Evolutionary conservation across 148 eudicot genomes (phyloP).

Genomic region (Tetragonia tetragonoides): DNA sequence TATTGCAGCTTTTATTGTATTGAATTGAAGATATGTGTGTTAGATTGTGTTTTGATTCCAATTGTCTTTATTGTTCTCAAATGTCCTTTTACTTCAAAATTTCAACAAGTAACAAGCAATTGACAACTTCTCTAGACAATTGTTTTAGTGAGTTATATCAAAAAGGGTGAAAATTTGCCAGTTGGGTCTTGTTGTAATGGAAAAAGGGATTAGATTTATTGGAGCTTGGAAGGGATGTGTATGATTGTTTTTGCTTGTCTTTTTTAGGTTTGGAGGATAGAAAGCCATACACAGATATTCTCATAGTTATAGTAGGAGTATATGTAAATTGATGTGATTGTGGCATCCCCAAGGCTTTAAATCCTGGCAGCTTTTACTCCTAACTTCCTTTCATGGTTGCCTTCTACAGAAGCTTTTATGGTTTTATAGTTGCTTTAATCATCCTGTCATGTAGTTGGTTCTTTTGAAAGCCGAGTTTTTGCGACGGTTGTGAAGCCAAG

Average conservation of each 20-base stretch:
- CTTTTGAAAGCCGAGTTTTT: not conserved
- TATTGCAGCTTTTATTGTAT: not conserved
- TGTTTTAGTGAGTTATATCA: not conserved
- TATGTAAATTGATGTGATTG: not conserved
- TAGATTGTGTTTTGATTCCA: not conserved
- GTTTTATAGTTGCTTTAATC: no score
- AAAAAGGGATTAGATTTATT: no score
- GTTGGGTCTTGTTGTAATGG: no score
- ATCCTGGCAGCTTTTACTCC: not conserved
- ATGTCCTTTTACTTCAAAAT: not conserved
- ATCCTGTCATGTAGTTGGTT: no score
- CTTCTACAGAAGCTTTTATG: not conserved
- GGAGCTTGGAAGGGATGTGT: not conserved
- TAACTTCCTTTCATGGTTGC: not conserved
- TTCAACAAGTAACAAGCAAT: not conserved
- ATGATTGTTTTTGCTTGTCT: not conserved
- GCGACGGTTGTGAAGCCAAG: not conserved
- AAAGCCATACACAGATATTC: not conserved
- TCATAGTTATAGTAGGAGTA: not conserved
- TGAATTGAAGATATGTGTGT: not conserved
- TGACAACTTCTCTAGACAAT: not conserved
- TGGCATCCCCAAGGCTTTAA: not conserved
- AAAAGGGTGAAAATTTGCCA: no score
- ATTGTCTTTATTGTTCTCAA: no score
- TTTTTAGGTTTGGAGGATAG: not conserved